phyloP scores from a whole-genome alignment of 768 basidiomycete species.

The Tylopilus intermedius region DNA sequence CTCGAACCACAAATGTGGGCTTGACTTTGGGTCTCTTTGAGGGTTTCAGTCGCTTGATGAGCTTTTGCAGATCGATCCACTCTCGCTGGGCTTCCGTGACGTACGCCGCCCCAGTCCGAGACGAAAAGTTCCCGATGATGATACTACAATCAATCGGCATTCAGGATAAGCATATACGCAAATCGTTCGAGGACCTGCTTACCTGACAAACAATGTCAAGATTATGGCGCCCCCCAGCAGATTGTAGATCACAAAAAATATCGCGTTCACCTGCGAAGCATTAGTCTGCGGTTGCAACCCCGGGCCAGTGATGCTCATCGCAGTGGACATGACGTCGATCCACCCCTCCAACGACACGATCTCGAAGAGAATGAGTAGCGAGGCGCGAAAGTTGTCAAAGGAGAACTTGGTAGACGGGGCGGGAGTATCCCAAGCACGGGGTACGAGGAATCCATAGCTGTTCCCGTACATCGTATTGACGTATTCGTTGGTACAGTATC shows the following conservation, averaged over 20 bases:
- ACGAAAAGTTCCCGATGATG: slow-evolving; percentile 90
- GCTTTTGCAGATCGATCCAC: slow-evolving; percentile 90
- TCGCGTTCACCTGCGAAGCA: slow-evolving; percentile 72
- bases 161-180: slow-evolving; percentile 6
- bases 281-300: slow-evolving; percentile 69
- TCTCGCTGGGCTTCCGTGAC: slow-evolving; percentile 83
- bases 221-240: slow-evolving; percentile 87
- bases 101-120: slow-evolving; percentile 80
- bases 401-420: slow-evolving; percentile 78
- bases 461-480: slow-evolving; percentile 54
- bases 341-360: slow-evolving; percentile 95
- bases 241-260: slow-evolving; percentile 91
- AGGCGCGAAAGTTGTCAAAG: slow-evolving; percentile 81
- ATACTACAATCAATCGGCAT: slow-evolving; percentile 49
- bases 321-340: slow-evolving; percentile 87
- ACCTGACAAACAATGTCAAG: slow-evolving; percentile 89
- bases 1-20: slow-evolving; percentile 51
- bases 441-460: slow-evolving; percentile 66
- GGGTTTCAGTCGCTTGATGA: slow-evolving; percentile 81
- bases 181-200: slow-evolving; percentile 18
- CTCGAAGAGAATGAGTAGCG: slow-evolving; percentile 90
- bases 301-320: slow-evolving; percentile 69
- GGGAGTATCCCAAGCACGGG: slow-evolving; percentile 88
- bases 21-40: slow-evolving; percentile 69
- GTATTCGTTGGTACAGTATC: slow-evolving; percentile 74